A percentile compares a stretch with the other conserved stretches of the same genome.
These are phyloP conservation scores for Globisporangium iwayamae DNA, from an alignment of 352 stramenopile species.

Conservation along the genomic window DNA sequence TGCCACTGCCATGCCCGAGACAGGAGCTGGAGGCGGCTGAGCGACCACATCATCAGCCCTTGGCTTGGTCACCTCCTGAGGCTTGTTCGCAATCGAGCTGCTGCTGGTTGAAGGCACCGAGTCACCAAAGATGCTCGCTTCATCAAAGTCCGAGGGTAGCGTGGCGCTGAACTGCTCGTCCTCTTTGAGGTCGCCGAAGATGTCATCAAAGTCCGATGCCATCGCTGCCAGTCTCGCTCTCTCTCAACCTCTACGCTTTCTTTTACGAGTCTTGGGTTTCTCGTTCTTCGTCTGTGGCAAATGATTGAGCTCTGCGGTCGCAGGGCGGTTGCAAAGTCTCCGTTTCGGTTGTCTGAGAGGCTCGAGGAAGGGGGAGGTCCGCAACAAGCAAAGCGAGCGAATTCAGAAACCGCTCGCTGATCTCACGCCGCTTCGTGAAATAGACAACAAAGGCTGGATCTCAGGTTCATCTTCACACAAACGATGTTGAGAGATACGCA, in stretches of 20 bases:
- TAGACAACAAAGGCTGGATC: background rate
- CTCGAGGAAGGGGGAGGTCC: background rate
- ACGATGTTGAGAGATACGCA: background rate
- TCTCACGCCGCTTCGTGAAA: background rate
- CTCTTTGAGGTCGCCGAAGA: conserved; percentile 74
- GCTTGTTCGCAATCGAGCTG: background rate
- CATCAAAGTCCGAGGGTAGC: conserved; percentile 43
- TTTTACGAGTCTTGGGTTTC: background rate
- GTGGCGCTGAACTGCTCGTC: conserved; percentile 44
- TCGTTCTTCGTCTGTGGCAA: background rate
- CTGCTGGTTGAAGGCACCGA: background rate
- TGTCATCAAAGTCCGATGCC: conserved; percentile 73
- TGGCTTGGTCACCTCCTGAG: conserved; percentile 1
- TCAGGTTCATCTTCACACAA: background rate
- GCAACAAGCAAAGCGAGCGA: background rate
- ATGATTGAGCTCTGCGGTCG: background rate
- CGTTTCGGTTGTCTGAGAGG: background rate
- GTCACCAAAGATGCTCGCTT: conserved; percentile 51
- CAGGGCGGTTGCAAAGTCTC: conserved; percentile 7
- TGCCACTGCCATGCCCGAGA: background rate
- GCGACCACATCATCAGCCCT: conserved; percentile 2
- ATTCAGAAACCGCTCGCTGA: conserved; percentile 8
- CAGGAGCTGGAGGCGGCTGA: conserved; percentile 5
- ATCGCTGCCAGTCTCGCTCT: conserved; percentile 3
- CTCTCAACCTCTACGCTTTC: background rate